Base-by-base conservation (phyloP, 78 protist genomes). In the Goniomonas avonlea region DNA sequence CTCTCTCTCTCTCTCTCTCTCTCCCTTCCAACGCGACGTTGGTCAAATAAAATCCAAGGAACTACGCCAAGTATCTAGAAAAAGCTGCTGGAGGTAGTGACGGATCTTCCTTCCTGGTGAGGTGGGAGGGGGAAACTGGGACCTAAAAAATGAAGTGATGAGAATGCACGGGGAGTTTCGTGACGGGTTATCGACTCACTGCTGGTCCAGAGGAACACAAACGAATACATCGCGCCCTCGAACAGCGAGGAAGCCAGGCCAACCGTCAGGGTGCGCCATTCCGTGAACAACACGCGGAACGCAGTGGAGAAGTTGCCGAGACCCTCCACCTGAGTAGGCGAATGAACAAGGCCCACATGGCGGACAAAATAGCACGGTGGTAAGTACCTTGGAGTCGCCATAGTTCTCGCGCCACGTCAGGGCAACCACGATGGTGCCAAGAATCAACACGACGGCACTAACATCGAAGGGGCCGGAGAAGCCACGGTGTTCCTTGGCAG, bases 131-230 rank as follows among this genome's bases (percentile, higher is more conserved):
- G 50, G 8, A 43, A 8, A 11, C 50, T 8, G 8, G 55, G n/a
- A 37, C 55, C 87, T 85, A 96, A 95, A 89, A 71, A 81, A 93
- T 15, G 83, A 5, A 41, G 97, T 83, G 69, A 92, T 90, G 77
- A 95, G 81, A 59, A 74, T 20, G 37, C 98, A 93, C 48, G 32
- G 93, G 94, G 11, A 89, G 37, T 25, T 0, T 0, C 2, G 0
- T n/a, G 40, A 27, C n/a, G n/a, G 0, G 37, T 27, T 38, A 15
- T 32, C 25, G 45, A 41, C 37, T 93, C 75, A 1, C 89, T 66
- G 1, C 97, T 97, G 4, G 95, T 91, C 98, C 98, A 96, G 71
- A 85, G 48, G 74, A 94, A 92, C 3, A 96, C 98, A 43, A 93
- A 96, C 5, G 77, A 71, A 63, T 91, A 95, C 97, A 95, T 94